Evolutionary conservation across 2,329 filamentous ascomycete genomes (phyloP).

Genomic region (Fusarium ramigenum): DNA sequence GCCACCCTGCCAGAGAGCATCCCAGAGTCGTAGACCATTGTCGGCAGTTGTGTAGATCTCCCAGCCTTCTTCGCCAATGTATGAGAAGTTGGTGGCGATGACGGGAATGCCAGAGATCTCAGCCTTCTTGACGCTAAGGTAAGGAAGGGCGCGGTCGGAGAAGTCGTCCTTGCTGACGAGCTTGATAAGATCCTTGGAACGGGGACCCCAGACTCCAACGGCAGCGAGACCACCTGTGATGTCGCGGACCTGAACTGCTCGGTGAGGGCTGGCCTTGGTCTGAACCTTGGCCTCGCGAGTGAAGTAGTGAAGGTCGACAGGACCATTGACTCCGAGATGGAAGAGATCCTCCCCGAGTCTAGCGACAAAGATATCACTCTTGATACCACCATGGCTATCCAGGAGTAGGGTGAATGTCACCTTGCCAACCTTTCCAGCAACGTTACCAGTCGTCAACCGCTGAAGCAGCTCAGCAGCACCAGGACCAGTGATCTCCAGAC

Average conservation of each 20-base stretch:
- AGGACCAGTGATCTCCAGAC: slow-evolving; percentile 66
- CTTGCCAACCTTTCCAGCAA: slow-evolving; percentile 56
- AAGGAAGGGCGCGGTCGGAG: slow-evolving; percentile 56
- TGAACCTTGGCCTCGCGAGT: slow-evolving; percentile 61
- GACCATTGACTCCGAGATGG: slow-evolving; percentile 66
- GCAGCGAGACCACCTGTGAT: slow-evolving; percentile 69
- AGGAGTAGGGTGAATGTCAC: slow-evolving; percentile 68
- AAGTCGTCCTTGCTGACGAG: slow-evolving; percentile 57
- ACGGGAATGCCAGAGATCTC: slow-evolving; percentile 66
- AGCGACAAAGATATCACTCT: slow-evolving; percentile 66
- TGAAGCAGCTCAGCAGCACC: slow-evolving; percentile 65
- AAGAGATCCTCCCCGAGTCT: slow-evolving; percentile 59
- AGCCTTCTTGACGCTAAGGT: slow-evolving; percentile 59
- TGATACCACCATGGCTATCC: slow-evolving; percentile 61
- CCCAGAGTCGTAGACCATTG: slow-evolving; percentile 67
- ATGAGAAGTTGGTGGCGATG: slow-evolving; percentile 64
- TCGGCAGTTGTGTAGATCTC: slow-evolving; percentile 70
- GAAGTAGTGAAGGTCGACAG: slow-evolving; percentile 64
- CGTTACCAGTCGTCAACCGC: slow-evolving; percentile 59
- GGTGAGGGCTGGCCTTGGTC: slow-evolving; percentile 48
- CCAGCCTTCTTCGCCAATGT: slow-evolving; percentile 70
- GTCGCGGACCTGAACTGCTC: slow-evolving; percentile 64
- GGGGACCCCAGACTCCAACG: slow-evolving; percentile 71
- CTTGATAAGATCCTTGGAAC: slow-evolving; percentile 60
- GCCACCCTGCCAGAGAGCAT: slow-evolving; percentile 64